These are phyloP conservation scores for Chimonanthus salicifolius DNA, from an alignment of 164 flowering plant genomes.

Conservation along the genomic window DNA sequence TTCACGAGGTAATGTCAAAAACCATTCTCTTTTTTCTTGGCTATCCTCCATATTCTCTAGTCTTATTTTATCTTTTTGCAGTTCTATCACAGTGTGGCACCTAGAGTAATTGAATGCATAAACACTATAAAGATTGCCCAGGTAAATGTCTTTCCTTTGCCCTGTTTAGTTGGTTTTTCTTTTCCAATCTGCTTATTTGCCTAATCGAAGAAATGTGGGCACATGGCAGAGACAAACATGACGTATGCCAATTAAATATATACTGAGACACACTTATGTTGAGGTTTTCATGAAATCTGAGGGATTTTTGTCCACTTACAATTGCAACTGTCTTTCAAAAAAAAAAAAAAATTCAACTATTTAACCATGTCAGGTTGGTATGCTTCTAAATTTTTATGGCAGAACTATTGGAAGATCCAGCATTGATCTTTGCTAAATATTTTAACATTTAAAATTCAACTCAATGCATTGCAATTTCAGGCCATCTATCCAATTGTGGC, in stretches of 20 bases:
- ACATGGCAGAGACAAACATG: neutral
- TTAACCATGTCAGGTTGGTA: neutral
- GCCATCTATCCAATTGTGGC: neutral
- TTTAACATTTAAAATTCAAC: neutral
- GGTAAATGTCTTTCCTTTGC: constrained; percentile 31
- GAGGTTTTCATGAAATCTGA: no score
- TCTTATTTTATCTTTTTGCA: constrained; percentile 31
- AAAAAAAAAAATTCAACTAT: no score
- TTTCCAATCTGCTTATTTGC: neutral
- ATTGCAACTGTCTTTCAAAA: no score
- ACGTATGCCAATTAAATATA: neutral
- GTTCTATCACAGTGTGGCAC: constrained; percentile 44
- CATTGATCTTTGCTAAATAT: neutral
- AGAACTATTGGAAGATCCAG: neutral
- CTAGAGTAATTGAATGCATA: constrained; percentile 60
- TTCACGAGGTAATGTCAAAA: constrained; percentile 52
- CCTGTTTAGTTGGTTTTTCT: neutral
- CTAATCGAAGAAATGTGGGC: constrained; percentile 1
- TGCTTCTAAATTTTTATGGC: neutral
- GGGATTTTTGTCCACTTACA: no score
- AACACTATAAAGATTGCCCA: constrained; percentile 75
- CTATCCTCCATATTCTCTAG: neutral
- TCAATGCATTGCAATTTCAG: neutral
- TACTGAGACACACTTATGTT: no score
- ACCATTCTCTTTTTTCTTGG: neutral